Percentiles rank a stretch among this genome's conserved stretches.
phyloP scores from a whole-genome alignment of 805 yeast genomes.

The Suhomyces sp. region DNA sequence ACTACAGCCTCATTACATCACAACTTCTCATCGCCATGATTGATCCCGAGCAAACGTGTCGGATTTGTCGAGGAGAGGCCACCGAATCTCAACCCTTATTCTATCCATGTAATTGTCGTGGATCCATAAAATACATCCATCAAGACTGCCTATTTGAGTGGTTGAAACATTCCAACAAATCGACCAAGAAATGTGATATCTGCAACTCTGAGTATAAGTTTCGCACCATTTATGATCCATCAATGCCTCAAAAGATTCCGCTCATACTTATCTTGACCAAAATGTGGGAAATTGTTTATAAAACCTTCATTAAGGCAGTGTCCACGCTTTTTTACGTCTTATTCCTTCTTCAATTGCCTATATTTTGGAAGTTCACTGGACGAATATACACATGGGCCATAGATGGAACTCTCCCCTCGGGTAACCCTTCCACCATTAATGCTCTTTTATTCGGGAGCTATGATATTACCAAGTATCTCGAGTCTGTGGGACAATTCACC shows the following conservation, averaged over 20 bases:
- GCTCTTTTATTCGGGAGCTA: constrained; percentile 43
- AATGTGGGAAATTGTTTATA: constrained; percentile 19
- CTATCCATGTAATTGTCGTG: constrained; percentile 92
- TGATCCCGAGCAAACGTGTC: constrained; percentile 57
- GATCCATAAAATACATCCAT: constrained; percentile 90
- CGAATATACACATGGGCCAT: constrained; percentile 55
- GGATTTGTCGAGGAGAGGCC: constrained; percentile 94
- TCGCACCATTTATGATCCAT: constrained; percentile 59
- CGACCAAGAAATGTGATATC: constrained; percentile 73
- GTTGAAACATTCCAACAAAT: constrained; percentile 68
- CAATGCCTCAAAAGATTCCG: constrained; percentile 69
- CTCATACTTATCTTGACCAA: constrained; percentile 45
- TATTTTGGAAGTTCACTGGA: constrained; percentile 55
- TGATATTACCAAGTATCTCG: constrained; percentile 13
- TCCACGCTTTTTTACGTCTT: constrained; percentile 36
- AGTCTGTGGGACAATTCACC: constrained; percentile 7
- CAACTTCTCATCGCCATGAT: too few relatives aligned
- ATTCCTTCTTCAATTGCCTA: constrained; percentile 52
- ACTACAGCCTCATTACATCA: too few relatives aligned
- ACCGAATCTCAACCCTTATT: constrained; percentile 73
- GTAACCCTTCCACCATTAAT: constrained; percentile 24
- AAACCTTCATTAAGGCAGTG: constrained; percentile 16
- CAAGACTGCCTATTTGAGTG: constrained; percentile 89
- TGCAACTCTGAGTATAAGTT: constrained; percentile 77
- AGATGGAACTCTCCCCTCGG: constrained; percentile 52